These are phyloP conservation scores for Termitomyces sp. DNA, from an alignment of 768 basidiomycete species.

Conservation along the genomic window DNA sequence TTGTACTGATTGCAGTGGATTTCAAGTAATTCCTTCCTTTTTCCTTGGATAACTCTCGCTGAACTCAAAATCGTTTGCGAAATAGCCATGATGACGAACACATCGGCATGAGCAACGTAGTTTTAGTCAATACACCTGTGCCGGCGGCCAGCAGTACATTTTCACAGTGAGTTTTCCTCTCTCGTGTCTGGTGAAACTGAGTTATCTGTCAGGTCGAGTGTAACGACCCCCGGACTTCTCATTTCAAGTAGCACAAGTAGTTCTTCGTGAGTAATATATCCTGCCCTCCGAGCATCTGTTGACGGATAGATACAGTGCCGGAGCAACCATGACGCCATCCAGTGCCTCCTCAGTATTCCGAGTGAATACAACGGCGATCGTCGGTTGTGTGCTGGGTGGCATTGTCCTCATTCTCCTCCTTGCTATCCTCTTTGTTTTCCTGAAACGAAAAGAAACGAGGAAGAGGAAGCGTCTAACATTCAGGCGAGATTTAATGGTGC, in stretches of 20 bases:
- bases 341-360: background rate
- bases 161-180: background rate
- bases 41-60: background rate
- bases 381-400: conserved; percentile 11
- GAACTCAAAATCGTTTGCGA: background rate
- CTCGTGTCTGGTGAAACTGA: background rate
- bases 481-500: conserved; percentile 12
- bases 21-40: background rate
- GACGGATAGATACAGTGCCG: background rate
- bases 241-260: background rate
- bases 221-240: background rate
- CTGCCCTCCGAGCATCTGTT: background rate
- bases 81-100: background rate
- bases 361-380: conserved; percentile 2
- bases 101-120: background rate
- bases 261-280: background rate
- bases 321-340: background rate
- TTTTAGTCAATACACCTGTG: background rate
- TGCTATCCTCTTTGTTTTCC: conserved; percentile 1
- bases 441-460: background rate
- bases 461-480: conserved; percentile 7
- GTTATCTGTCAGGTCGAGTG: background rate
- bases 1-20: background rate
- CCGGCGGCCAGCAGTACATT: background rate
- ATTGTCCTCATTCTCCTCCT: conserved; percentile 7